A percentile compares a stretch with the other conserved stretches of the same genome.
Conservation (phyloP, 2,329 filamentous ascomycete genomes). For the Trichoderma sp. region DNA sequence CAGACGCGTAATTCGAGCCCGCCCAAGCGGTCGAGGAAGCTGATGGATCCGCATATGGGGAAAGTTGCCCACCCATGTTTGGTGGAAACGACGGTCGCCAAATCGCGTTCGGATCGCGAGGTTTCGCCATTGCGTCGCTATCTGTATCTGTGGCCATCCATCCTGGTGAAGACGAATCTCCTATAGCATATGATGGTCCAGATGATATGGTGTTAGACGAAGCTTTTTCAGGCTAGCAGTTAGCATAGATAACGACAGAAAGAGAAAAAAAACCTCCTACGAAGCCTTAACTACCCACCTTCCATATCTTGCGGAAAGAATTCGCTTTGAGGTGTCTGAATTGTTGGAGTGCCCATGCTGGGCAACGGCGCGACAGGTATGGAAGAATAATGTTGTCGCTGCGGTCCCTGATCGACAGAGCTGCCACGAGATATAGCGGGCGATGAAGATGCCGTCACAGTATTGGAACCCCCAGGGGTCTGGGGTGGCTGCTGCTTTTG, state of each 20-base stretch:
- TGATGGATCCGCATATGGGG: conserved; percentile 46
- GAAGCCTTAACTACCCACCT: conserved; percentile 37
- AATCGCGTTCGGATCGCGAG: conserved; percentile 41
- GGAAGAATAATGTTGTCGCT: conserved; percentile 40
- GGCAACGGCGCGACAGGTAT: conserved; percentile 45
- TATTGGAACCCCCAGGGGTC: conserved; percentile 39
- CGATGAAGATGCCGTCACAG: conserved; percentile 48
- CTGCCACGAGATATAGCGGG: conserved; percentile 45
- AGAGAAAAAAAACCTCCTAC: not conserved
- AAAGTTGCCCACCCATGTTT: conserved; percentile 43
- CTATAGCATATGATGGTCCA: conserved; percentile 39
- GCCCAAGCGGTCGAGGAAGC: conserved; percentile 44
- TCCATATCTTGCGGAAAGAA: conserved; percentile 40
- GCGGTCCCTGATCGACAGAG: conserved; percentile 40
- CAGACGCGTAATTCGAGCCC: conserved; percentile 37
- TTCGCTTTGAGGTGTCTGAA: conserved; percentile 39
- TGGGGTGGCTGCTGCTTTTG: conserved; percentile 42
- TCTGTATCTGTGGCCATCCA: conserved; percentile 47
- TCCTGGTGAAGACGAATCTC: conserved; percentile 36
- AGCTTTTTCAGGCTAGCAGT: conserved; percentile 27
- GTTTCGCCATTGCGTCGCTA: conserved; percentile 39
- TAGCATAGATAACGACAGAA: not conserved
- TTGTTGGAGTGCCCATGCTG: conserved; percentile 39
- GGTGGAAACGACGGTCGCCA: conserved; percentile 54
- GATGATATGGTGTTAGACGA: conserved; percentile 33